phyloP scores from a whole-genome alignment of 768 basidiomycete genomes.

The Mycena alexandri region DNA sequence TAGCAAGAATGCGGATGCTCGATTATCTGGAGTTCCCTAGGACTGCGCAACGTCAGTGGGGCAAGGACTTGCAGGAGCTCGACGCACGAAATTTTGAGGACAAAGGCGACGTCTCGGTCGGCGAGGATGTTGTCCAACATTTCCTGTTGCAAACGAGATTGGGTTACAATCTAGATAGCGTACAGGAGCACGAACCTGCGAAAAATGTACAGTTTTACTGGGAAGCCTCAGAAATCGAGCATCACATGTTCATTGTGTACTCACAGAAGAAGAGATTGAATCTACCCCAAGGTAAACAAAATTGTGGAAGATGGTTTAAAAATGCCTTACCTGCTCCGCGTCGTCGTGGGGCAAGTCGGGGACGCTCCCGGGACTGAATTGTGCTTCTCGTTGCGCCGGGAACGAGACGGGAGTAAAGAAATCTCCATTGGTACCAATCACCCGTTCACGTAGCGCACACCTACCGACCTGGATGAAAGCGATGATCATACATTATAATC shows the following conservation, averaged over 20 bases:
- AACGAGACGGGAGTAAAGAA: slow-evolving; percentile 17
- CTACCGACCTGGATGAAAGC: neutral
- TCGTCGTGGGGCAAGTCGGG: slow-evolving; percentile 32
- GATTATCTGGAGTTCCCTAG: slow-evolving; percentile 54
- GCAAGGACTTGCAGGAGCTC: neutral
- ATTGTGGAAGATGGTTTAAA: slow-evolving; percentile 41
- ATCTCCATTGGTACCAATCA: neutral
- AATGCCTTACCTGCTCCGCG: slow-evolving; percentile 40
- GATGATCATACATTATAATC: neutral
- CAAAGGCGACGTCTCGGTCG: slow-evolving; percentile 36
- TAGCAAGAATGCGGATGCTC: slow-evolving; percentile 58
- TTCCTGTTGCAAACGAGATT: neutral
- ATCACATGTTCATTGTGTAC: slow-evolving; percentile 41
- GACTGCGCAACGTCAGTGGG: slow-evolving; percentile 14
- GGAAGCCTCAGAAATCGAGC: slow-evolving; percentile 6
- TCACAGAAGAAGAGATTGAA: slow-evolving; percentile 50
- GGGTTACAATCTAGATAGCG: neutral
- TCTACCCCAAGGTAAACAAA: slow-evolving; percentile 31
- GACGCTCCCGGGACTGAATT: neutral
- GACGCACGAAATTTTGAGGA: slow-evolving; percentile 38
- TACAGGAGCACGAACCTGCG: slow-evolving; percentile 20
- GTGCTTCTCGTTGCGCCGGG: slow-evolving; percentile 6
- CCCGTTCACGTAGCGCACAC: slow-evolving; percentile 15
- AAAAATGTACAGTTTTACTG: slow-evolving; percentile 36
- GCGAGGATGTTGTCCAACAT: slow-evolving; percentile 31